phyloP scores from a whole-genome alignment of 2,329 filamentous ascomycete genomes.

The Arthrobotrys entomopaga region DNA sequence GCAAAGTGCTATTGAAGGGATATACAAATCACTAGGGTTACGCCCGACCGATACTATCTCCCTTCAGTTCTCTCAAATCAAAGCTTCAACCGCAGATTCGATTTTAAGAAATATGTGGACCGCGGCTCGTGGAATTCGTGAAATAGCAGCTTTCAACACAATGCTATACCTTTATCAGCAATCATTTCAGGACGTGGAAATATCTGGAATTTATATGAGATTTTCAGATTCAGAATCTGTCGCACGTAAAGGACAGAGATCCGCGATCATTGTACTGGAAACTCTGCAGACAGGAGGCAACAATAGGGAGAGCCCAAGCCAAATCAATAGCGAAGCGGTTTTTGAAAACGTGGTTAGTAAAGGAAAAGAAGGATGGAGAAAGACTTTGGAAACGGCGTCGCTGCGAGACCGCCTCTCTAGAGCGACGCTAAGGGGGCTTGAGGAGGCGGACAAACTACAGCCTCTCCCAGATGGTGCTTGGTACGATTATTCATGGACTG shows the following conservation, averaged over 20 bases:
- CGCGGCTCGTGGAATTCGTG: not conserved
- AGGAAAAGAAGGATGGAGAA: not conserved
- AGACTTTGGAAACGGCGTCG: not conserved
- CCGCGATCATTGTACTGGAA: not conserved
- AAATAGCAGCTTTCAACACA: not conserved
- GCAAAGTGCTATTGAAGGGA: too few relatives aligned
- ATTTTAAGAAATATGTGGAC: not conserved
- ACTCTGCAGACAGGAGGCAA: not conserved
- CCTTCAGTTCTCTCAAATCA: not conserved
- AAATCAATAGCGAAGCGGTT: not conserved
- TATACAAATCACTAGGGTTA: too few relatives aligned
- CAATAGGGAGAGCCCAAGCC: too few relatives aligned
- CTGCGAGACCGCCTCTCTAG: not conserved
- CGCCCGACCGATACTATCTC: not conserved
- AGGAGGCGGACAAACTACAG: not conserved
- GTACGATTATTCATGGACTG: conserved; percentile 21
- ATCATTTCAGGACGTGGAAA: not conserved
- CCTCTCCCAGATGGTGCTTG: not conserved
- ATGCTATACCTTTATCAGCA: not conserved
- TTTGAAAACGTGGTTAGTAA: not conserved
- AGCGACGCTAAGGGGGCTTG: not conserved
- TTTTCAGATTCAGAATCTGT: not conserved
- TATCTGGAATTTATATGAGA: not conserved
- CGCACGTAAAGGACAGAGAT: not conserved
- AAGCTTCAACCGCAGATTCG: not conserved